Evolutionary conservation across 116 monocot genomes (phyloP).

Genomic region (Cymodocea nodosa): DNA sequence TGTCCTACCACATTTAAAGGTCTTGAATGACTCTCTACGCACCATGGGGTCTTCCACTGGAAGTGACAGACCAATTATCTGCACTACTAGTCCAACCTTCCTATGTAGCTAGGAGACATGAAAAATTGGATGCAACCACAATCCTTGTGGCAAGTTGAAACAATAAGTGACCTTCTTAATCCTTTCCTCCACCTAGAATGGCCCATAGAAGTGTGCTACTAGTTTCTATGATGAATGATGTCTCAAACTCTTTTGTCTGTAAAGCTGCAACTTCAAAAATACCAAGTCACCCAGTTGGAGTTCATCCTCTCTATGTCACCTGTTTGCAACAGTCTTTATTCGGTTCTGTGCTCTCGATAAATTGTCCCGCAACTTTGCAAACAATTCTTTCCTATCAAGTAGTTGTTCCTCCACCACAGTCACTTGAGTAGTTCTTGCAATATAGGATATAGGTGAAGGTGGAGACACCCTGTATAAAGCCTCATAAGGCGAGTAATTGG

Average conservation of each 20-base stretch:
- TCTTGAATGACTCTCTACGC: too few relatives aligned
- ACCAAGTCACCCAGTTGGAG: too few relatives aligned
- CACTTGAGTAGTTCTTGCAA: background rate
- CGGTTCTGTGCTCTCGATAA: background rate
- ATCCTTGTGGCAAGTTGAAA: background rate
- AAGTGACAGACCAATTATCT: too few relatives aligned
- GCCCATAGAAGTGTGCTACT: background rate
- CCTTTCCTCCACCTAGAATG: background rate
- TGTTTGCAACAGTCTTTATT: constrained; percentile 10
- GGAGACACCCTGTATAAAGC: background rate
- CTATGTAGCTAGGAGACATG: background rate
- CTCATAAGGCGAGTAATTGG: constrained; percentile 1
- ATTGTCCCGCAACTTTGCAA: background rate
- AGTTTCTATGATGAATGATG: too few relatives aligned
- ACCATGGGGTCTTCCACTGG: too few relatives aligned
- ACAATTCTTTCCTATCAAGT: background rate
- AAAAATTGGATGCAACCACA: background rate
- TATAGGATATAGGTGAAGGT: background rate
- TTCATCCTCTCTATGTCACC: too few relatives aligned
- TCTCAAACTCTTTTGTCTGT: too few relatives aligned
- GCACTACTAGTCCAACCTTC: too few relatives aligned
- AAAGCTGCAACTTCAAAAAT: too few relatives aligned
- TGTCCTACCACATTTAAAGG: too few relatives aligned
- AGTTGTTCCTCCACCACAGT: background rate
- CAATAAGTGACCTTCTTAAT: background rate